Evolutionary conservation across 2,329 filamentous ascomycete species (phyloP).

Genomic region (Aspergillus brasiliensis): DNA sequence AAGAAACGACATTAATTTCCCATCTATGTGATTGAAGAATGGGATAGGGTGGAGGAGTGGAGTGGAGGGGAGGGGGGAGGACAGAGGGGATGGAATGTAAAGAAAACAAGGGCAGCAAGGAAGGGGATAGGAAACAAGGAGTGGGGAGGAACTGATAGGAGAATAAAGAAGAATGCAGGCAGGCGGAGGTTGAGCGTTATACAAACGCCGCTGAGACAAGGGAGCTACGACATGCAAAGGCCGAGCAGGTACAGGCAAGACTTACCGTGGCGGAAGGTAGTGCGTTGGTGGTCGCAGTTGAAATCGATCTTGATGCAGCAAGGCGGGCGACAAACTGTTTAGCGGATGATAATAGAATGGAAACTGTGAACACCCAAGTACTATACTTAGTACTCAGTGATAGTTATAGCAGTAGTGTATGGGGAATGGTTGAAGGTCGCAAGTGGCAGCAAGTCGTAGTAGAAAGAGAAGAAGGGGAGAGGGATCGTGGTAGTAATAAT

Average conservation of each 20-base stretch:
- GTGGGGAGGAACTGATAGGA: slow-evolving; percentile 14
- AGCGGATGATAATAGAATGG: no score
- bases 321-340: background rate
- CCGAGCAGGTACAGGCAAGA: background rate
- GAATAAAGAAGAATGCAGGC: slow-evolving; percentile 23
- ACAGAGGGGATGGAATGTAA: slow-evolving; percentile 15
- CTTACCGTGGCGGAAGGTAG: slow-evolving; percentile 3
- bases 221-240: slow-evolving; percentile 3
- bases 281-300: background rate
- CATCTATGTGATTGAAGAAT: slow-evolving; percentile 18
- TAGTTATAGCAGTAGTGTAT: background rate
- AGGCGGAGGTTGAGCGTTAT: slow-evolving; percentile 11
- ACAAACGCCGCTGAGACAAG: slow-evolving; percentile 14
- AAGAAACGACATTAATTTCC: slow-evolving; percentile 16
- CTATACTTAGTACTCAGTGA: background rate
- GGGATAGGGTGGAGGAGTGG: slow-evolving; percentile 19
- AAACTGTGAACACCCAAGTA: no score
- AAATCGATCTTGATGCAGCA: background rate
- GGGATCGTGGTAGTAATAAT: slow-evolving; percentile 8
- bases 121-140: slow-evolving; percentile 16
- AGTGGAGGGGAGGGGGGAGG: slow-evolving; percentile 9
- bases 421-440: background rate
- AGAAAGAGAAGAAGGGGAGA: background rate
- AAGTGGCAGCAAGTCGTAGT: background rate
- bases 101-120: slow-evolving; percentile 11